phyloP scores from a whole-genome alignment of 2,329 filamentous ascomycete genomes.

The Fusarium nurragi region DNA sequence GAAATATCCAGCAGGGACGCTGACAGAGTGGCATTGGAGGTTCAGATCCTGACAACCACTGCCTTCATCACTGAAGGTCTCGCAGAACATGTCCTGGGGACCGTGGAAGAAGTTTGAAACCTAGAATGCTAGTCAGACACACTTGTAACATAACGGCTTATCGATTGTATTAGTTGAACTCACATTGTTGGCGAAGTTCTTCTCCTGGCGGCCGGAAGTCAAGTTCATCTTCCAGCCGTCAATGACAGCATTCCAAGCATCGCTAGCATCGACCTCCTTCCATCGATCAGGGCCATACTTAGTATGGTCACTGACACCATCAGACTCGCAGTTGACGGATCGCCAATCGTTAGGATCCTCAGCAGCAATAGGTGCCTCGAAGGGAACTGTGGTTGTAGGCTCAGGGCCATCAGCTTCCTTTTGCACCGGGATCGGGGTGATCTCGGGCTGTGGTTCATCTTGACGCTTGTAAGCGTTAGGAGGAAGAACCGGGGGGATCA shows the following conservation, averaged over 20 bases:
- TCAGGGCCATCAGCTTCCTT: neutral
- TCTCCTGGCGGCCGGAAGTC: constrained; percentile 1
- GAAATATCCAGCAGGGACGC: constrained; percentile 16
- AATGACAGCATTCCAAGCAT: constrained; percentile 15
- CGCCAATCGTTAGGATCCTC: constrained; percentile 1
- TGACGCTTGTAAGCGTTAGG: neutral
- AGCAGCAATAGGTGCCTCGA: neutral
- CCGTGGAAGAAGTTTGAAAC: constrained; percentile 27
- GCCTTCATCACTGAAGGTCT: constrained; percentile 19
- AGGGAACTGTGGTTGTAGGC: neutral
- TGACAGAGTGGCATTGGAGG: constrained; percentile 15
- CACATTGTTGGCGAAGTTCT: constrained; percentile 23
- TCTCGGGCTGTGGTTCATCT: neutral
- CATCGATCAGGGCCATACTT: constrained; percentile 17
- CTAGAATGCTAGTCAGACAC: neutral
- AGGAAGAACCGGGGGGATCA: neutral
- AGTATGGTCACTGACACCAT: constrained; percentile 19
- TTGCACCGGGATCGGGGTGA: neutral
- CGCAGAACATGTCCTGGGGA: constrained; percentile 25
- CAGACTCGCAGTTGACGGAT: constrained; percentile 1
- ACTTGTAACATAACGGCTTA: neutral
- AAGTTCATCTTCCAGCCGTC: constrained; percentile 16
- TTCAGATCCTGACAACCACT: constrained; percentile 12
- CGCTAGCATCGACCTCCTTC: constrained; percentile 9
- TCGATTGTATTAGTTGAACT: neutral